Evolutionary conservation across 345 rosid genomes (phyloP), one percentile per base, ranked within the genome.

Genomic region (Aurinia saxatilis): DNA sequence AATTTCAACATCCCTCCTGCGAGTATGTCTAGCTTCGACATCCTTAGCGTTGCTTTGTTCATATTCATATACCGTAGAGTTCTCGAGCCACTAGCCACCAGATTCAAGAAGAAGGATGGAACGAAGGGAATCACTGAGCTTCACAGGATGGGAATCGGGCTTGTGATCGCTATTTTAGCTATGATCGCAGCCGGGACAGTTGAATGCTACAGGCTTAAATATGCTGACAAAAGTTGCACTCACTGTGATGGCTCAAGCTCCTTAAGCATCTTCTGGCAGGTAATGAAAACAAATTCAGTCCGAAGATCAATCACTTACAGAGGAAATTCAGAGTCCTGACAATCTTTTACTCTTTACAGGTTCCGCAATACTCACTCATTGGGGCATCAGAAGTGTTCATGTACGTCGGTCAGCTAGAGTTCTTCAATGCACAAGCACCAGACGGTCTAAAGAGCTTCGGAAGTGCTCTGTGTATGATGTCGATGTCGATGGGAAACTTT

Each of bases 321-420:
- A 51, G 34, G 38, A 27, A 54, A 8, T 40, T 11, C 7, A 4
- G 47, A 54, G 34, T 25, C 39, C 7, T 70, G 27, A 38, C 7
- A 40, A 23, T 12, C 6, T 41, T 42, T 14, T 57, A 3, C 7
- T 23, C 33, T 12, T 44, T 52, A 30, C 96, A 93, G 79, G 84
- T 86, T 53, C 99, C 99, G 0, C 99, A 90, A 53, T 95, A 84
- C 45, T 87, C 85, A 2, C 75, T 95, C 5, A 88, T 90, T 1
- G 99, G 99, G 48, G 99, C 98, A 33, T 95, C 99, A 14, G 99
- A 95, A 75, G 99, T 95, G 45, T 95, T 95, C 82, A 93, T 93
- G 99, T 93, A 90, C 36, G 99, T 93, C 0, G 91, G 95, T 12
- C 97, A 95, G 70, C 81, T 95, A 11, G 99, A 95, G 69, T 95